phyloP scores from a whole-genome alignment of 202 grass and related monocot species.

The Panicum hallii region DNA sequence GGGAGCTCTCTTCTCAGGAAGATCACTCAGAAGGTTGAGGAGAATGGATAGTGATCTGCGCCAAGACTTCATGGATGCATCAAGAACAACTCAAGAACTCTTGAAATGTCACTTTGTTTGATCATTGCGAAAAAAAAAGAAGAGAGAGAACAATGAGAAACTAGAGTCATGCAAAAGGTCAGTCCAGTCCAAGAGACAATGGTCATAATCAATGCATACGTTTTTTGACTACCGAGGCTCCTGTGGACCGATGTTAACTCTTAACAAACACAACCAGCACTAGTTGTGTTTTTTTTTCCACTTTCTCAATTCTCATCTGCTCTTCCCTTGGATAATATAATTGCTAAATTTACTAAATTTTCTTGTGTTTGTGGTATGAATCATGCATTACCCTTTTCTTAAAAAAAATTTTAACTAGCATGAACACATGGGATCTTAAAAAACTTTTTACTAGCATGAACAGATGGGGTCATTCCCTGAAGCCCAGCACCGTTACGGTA shows the following conservation, averaged over 20 bases:
- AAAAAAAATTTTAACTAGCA: background rate
- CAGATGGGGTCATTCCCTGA: too few species aligned
- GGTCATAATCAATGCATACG: background rate
- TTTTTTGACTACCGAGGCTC: background rate
- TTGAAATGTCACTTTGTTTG: background rate
- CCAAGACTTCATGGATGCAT: background rate
- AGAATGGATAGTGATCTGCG: background rate
- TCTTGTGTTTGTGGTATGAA: background rate
- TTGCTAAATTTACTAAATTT: background rate
- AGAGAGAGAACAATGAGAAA: too few species aligned
- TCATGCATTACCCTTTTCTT: background rate
- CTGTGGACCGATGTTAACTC: background rate
- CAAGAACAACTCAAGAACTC: background rate
- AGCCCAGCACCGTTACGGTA: background rate
- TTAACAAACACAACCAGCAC: background rate
- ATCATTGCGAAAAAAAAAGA: background rate
- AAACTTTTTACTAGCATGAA: background rate
- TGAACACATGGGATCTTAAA: background rate
- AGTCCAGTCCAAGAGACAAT: background rate
- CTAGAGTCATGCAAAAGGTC: background rate
- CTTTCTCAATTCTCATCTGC: background rate
- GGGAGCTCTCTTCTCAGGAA: too few species aligned
- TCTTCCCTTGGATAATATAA: background rate
- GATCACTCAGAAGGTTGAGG: too few species aligned
- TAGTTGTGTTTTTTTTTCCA: background rate